These are phyloP conservation scores for Torulaspora franciscae DNA, from an alignment of 805 yeast genomes.

Conservation along the genomic window DNA sequence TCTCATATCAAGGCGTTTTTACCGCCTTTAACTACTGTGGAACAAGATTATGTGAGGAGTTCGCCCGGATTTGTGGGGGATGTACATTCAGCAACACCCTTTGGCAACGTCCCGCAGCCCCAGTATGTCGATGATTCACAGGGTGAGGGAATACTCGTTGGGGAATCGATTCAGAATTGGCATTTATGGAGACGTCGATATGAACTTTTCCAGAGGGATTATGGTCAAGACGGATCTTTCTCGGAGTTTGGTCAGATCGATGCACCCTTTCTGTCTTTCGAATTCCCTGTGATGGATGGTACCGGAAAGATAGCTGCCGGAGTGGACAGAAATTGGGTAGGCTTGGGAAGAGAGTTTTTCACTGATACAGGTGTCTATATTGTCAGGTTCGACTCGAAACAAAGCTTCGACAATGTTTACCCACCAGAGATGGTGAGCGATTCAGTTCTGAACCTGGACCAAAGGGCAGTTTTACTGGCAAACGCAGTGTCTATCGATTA, in stretches of 20 bases:
- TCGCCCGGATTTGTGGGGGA: conserved; percentile 1
- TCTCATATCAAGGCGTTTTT: conserved; percentile 73
- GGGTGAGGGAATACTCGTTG: conserved; percentile 51
- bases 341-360: conserved; percentile 84
- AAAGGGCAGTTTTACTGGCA: conserved; percentile 80
- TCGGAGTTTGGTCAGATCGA: conserved; percentile 85
- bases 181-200: conserved; percentile 90
- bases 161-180: conserved; percentile 91
- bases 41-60: conserved; percentile 6
- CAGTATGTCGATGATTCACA: conserved; percentile 34
- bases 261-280: conserved; percentile 80
- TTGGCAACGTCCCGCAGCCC: conserved; percentile 16
- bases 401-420: conserved; percentile 57
- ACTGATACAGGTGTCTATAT: conserved; percentile 95
- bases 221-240: conserved; percentile 40
- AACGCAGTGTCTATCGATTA: conserved; percentile 91
- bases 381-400: conserved; percentile 68
- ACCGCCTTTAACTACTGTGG: conserved; percentile 38
- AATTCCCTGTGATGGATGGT: conserved; percentile 69
- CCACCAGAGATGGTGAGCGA: conserved; percentile 38
- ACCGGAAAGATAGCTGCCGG: conserved; percentile 58
- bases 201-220: conserved; percentile 57
- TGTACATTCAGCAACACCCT: conserved; percentile 6
- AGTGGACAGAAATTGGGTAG: conserved; percentile 93
- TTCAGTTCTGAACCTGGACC: conserved; percentile 57